These are phyloP conservation scores for Cenchrus fungigraminus DNA, from an alignment of 176 grass and related monocot species.

Conservation along the genomic window DNA sequence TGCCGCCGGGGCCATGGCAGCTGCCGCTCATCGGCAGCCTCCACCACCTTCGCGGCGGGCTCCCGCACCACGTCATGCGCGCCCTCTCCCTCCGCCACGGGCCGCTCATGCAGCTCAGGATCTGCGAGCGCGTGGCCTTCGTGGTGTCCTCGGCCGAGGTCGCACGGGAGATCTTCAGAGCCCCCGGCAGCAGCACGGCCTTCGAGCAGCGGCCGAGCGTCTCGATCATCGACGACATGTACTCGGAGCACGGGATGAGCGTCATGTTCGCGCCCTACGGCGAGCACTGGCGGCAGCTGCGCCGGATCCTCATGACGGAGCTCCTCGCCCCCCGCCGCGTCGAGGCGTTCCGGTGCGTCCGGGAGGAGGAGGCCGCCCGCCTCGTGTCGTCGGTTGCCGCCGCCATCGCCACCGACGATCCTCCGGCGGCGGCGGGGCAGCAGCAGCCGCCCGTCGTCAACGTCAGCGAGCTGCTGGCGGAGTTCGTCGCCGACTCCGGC, in stretches of 20 bases:
- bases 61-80: conserved; percentile 47
- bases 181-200: conserved; percentile 34
- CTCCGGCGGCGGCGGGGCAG: not conserved
- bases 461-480: not conserved
- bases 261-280: conserved; percentile 37
- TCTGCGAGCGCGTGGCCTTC: conserved; percentile 21
- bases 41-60: conserved; percentile 43
- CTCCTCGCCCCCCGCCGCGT: conserved; percentile 55
- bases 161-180: conserved; percentile 55
- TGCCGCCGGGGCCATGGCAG: conserved; percentile 39
- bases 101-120: conserved; percentile 56
- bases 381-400: conserved; percentile 34
- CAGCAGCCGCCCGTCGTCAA: not conserved
- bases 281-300: conserved; percentile 47
- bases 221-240: too few relatives aligned
- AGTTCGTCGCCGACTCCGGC: not conserved
- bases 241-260: too few relatives aligned
- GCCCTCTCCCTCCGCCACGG: conserved; percentile 38
- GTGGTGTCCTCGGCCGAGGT: conserved; percentile 7
- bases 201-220: conserved; percentile 40
- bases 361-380: conserved; percentile 40
- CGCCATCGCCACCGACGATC: not conserved
- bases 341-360: conserved; percentile 40
- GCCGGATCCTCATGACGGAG: conserved; percentile 7
- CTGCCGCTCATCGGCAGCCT: conserved; percentile 13